phyloP scores from a whole-genome alignment of 208 protist species.

The Novymonas esmeraldas region DNA sequence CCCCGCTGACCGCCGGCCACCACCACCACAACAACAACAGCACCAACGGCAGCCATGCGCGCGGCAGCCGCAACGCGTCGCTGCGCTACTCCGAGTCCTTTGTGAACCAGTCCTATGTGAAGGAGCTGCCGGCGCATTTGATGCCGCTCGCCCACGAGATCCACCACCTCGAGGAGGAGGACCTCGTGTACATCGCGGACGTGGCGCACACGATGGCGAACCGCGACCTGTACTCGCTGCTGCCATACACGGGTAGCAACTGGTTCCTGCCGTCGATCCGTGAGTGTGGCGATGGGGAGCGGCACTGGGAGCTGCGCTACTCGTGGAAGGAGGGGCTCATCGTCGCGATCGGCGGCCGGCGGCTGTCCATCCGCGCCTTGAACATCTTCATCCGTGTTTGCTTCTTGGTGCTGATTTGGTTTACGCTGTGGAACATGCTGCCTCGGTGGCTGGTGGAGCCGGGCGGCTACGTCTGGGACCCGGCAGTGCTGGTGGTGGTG shows the following conservation, averaged over 20 bases:
- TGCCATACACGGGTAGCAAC: conserved; percentile 73
- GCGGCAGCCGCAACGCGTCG: neutral
- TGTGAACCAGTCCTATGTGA: conserved; percentile 25
- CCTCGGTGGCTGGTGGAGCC: conserved; percentile 61
- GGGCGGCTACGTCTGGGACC: conserved; percentile 82
- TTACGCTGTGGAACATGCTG: conserved; percentile 69
- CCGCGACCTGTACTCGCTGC: conserved; percentile 71
- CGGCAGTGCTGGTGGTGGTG: conserved; percentile 60
- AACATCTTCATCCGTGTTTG: conserved; percentile 66
- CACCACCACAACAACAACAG: neutral
- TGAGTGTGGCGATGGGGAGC: conserved; percentile 42
- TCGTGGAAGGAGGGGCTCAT: conserved; percentile 44
- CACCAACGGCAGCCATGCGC: too few relatives aligned
- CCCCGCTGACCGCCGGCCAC: neutral
- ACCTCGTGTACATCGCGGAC: conserved; percentile 59
- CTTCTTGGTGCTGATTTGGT: conserved; percentile 70
- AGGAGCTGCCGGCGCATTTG: conserved; percentile 55
- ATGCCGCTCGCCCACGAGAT: conserved; percentile 56
- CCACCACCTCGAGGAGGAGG: conserved; percentile 44
- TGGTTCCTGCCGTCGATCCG: conserved; percentile 75
- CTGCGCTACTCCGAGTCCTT: conserved; percentile 38
- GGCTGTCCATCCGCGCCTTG: conserved; percentile 51
- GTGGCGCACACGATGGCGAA: conserved; percentile 56
- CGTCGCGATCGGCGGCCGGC: conserved; percentile 53
- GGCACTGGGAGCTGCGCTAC: conserved; percentile 52